Evolutionary conservation across 1,284 basidiomycete species (phyloP), one percentile per base, ranked within the genome.

Genomic region (Ustilago bromivora): DNA sequence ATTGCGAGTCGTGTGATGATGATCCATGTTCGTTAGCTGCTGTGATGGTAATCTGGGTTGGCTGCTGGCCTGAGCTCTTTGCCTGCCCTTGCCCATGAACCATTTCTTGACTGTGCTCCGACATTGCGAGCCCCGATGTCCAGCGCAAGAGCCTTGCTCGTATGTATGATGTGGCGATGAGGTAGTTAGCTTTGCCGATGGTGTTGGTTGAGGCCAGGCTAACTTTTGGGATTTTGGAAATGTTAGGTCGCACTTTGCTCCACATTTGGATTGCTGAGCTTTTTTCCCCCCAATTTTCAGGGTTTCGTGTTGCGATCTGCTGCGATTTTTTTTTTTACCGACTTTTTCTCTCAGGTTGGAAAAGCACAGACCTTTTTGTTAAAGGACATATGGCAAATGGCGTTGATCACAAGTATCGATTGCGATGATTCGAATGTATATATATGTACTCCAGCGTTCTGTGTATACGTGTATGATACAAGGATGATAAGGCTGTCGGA

Each of bases 41-140:
- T 1, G 70, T 72, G 34, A 72, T 31, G 19, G 57, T 67, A 57
- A 72, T 66, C 32, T 67, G 64, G 3, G 70, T 55, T 12, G 70
- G 65, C 23, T 31, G 65, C 23, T 31, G 49, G 49, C 13, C 9
- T 11, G 15, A 12, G 31, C 28, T 28, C 49, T 51, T 31, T 31
- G 23, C 12, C 10, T 28, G 49, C 3, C 49, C 19, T 31, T 28
- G 49, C 23, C n/a, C 11, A 32, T 3, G 12, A 2, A 8, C 49
- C 9, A 4, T 51, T 9, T 32, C 49, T 51, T 51, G 28, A 10
- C 31, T 32, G 12, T 32, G 49, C 7, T 23, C 28, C 49, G 28
- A 28, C 49, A 51, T 51, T 32, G 11, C 31, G 49, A 32, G 49
- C 12, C 12, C 31, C 49, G 2, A 12, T 4, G 31, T 6, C 28